Evolutionary conservation across 2,329 filamentous ascomycete genomes (phyloP).

Genomic region (Microsporum ferrugineum): DNA sequence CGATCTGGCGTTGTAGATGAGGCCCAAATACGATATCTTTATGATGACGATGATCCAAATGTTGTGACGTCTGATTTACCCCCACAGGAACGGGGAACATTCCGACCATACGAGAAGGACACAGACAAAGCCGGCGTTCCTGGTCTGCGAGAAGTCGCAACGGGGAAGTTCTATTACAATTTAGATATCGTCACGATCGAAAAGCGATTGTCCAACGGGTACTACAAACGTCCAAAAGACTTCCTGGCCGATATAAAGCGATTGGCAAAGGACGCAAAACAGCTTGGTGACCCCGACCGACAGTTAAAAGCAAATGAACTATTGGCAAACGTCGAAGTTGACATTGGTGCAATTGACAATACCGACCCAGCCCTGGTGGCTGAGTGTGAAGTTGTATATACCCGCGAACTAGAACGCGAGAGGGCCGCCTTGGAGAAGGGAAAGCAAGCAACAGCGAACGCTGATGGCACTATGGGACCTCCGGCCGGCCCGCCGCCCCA

Average conservation of each 20-base stretch:
- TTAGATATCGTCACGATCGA: slow-evolving; percentile 87
- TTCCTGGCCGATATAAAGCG: slow-evolving; percentile 80
- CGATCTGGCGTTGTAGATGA: slow-evolving; percentile 67
- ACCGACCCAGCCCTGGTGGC: slow-evolving; percentile 50
- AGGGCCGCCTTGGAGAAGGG: slow-evolving; percentile 50
- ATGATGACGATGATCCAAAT: slow-evolving; percentile 68
- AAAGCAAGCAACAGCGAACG: slow-evolving; percentile 28
- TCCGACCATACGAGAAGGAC: slow-evolving; percentile 66
- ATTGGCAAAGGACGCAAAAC: slow-evolving; percentile 72
- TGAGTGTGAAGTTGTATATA: slow-evolving; percentile 74
- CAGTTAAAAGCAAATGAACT: slow-evolving; percentile 84
- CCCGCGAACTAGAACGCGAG: slow-evolving; percentile 58
- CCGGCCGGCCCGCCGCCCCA: slow-evolving; percentile 30
- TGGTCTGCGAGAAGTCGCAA: slow-evolving; percentile 63
- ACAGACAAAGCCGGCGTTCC: slow-evolving; percentile 67
- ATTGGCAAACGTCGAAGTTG: slow-evolving; percentile 84
- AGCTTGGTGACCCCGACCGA: slow-evolving; percentile 69
- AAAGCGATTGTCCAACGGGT: slow-evolving; percentile 91
- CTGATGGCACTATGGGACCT: slow-evolving; percentile 36
- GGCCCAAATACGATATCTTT: slow-evolving; percentile 64
- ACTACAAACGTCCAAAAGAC: slow-evolving; percentile 81
- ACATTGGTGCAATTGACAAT: slow-evolving; percentile 65
- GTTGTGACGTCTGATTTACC: slow-evolving; percentile 50
- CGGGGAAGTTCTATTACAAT: slow-evolving; percentile 87
- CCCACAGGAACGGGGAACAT: slow-evolving; percentile 45